Evolutionary conservation across 306 rosid species (phyloP).

Genomic region (Psophocarpus tetragonolobus): DNA sequence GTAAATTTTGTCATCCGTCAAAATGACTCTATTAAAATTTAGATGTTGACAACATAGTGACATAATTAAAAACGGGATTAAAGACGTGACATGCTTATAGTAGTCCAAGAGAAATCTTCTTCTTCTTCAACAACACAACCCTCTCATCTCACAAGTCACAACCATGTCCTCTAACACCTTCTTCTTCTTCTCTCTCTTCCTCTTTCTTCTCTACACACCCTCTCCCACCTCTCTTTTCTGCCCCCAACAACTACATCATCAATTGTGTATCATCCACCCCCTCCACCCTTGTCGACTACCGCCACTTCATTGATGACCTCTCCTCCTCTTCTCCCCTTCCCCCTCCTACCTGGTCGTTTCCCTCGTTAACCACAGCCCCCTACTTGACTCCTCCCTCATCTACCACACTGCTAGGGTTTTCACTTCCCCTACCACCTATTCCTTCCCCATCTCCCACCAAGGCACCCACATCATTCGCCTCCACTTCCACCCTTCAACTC

Average conservation of each 20-base stretch:
- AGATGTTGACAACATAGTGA: no score
- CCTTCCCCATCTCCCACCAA: constrained; percentile 52
- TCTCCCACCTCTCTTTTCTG: constrained; percentile 68
- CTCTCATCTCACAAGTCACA: not conserved
- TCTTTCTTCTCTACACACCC: constrained; percentile 24
- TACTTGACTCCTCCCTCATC: constrained; percentile 38
- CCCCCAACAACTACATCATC: constrained; percentile 79
- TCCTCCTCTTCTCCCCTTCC: constrained; percentile 30
- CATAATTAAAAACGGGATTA: no score
- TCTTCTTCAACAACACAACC: no score
- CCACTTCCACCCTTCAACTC: constrained; percentile 67
- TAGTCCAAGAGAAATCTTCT: no score
- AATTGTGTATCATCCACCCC: constrained; percentile 65
- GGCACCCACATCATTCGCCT: constrained; percentile 89
- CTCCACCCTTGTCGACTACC: constrained; percentile 56
- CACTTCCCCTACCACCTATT: constrained; percentile 59
- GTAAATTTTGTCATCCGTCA: no score
- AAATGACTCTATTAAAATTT: no score
- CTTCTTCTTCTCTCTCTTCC: no score
- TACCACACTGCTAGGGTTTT: constrained; percentile 77
- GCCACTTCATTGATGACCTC: constrained; percentile 61
- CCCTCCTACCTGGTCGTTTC: constrained; percentile 40
- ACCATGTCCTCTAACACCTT: constrained; percentile 49
- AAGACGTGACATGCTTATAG: no score
- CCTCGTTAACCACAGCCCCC: constrained; percentile 47